Conservation (phyloP, 257 asterid genomes). For the Solanum chiquidenum region DNA sequence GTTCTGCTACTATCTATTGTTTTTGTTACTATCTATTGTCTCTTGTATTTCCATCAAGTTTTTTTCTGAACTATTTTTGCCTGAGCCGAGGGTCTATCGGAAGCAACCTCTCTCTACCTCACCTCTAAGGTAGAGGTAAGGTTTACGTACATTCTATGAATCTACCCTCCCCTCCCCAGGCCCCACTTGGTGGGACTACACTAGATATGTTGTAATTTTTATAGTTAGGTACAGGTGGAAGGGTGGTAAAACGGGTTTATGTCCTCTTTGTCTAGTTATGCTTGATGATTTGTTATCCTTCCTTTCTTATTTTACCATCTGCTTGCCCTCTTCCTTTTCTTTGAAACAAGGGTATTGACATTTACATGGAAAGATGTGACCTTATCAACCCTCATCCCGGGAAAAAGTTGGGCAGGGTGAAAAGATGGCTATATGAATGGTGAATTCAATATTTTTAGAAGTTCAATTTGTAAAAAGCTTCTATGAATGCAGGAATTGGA, state of each 20-base stretch:
- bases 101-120: not conserved
- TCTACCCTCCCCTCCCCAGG: not conserved
- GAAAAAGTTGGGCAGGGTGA: not conserved
- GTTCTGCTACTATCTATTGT: not conserved
- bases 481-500: constrained; percentile 73
- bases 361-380: not conserved
- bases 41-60: not conserved
- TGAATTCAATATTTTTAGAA: not conserved
- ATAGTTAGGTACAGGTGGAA: not conserved
- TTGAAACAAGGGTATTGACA: not conserved
- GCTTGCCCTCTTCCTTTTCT: not conserved
- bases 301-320: not conserved
- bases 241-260: not conserved
- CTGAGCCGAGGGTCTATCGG: not conserved
- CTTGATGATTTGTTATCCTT: not conserved
- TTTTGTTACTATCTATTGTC: not conserved
- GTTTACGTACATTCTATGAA: not conserved
- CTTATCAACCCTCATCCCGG: not conserved
- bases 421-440: not conserved
- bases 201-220: not conserved
- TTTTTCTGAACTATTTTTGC: not conserved
- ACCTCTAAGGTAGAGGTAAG: not conserved
- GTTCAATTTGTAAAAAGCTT: constrained; percentile 3
- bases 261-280: not conserved
- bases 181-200: not conserved